These are phyloP conservation scores for Phytophthora podocarpi DNA, from an alignment of 352 stramenopile genomes.

Conservation along the genomic window DNA sequence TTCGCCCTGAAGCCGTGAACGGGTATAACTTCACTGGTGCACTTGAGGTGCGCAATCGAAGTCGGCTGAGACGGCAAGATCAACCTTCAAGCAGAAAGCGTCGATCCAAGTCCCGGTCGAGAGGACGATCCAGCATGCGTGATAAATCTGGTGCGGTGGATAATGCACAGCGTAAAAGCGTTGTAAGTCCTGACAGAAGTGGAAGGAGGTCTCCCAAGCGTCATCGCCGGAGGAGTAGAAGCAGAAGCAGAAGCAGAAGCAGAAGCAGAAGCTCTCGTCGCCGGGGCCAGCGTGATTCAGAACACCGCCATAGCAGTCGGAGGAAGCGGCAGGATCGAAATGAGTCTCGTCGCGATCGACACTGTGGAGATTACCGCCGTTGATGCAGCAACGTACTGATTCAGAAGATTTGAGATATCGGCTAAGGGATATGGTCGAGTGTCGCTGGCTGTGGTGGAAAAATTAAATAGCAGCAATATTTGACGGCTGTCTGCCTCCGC, in stretches of 20 bases:
- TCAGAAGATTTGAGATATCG: background rate
- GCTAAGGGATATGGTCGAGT: no score
- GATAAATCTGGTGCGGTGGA: background rate
- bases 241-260: constrained; percentile 31
- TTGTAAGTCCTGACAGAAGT: background rate
- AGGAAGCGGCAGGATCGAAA: background rate
- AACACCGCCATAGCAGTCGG: background rate
- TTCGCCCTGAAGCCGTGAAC: constrained; percentile 4
- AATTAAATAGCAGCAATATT: no score
- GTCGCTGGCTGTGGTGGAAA: no score
- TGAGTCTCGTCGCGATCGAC: background rate
- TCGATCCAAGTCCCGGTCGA: constrained; percentile 13
- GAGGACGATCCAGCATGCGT: background rate
- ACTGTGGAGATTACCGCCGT: background rate
- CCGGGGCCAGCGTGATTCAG: background rate
- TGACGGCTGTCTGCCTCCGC: no score
- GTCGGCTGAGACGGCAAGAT: constrained; percentile 2
- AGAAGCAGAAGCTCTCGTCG: constrained; percentile 13
- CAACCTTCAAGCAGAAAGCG: background rate
- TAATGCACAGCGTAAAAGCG: background rate
- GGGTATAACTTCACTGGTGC: constrained; percentile 40
- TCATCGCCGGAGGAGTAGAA: constrained; percentile 2
- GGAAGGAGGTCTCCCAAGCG: background rate
- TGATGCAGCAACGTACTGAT: background rate
- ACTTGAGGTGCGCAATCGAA: constrained; percentile 46